Evolutionary conservation across 2,329 filamentous ascomycete genomes (phyloP), one percentile per base, ranked within the genome.

Genomic region (Beauveria varroae): DNA sequence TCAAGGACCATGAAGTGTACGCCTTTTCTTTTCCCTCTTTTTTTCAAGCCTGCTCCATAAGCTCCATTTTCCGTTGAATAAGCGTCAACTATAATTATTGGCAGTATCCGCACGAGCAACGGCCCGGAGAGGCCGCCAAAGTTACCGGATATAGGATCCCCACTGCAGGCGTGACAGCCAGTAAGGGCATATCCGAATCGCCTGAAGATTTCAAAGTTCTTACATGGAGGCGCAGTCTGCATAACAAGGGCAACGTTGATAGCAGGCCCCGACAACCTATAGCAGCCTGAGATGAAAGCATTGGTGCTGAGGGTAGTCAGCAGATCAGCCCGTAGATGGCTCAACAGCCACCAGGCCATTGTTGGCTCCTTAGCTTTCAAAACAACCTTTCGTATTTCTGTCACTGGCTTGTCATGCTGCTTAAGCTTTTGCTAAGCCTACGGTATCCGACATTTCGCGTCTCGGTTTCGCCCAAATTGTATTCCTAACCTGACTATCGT

Each of bases 101-200:
- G 9, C 30, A 3, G 34, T 62, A 49, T 47, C 20, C 40, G 54
- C 47, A 30, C 49, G 24, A 57, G n/a, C 50, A 62, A 59, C 54
- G 53, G 57, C 40, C 53, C 52, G 49, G 52, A 8, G 10, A 57
- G 55, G 46, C 51, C 40, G 60, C n/a, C 49, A 54, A 26, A 34
- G 26, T 41, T 41, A 22, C 51, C 26, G 54, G 30, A 40, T 37
- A 43, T 52, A 37, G 44, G n/a, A 22, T 16, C 47, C 18, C 34
- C 56, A 55, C 52, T 16, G 55, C 24, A 37, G 52, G 34, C 53
- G 37, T 62, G 24, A 56, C 16, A 43, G 34, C 14, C 44, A 26
- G 49, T 28, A 49, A 22, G 22, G 56, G 47, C 57, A 51, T 59
- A 18, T 44, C 37, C 26, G 34, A 16, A 47, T 34, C 57, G 22